Base-by-base conservation (phyloP, 1,284 basidiomycete genomes). In the Apiotrichum laibachii region DNA sequence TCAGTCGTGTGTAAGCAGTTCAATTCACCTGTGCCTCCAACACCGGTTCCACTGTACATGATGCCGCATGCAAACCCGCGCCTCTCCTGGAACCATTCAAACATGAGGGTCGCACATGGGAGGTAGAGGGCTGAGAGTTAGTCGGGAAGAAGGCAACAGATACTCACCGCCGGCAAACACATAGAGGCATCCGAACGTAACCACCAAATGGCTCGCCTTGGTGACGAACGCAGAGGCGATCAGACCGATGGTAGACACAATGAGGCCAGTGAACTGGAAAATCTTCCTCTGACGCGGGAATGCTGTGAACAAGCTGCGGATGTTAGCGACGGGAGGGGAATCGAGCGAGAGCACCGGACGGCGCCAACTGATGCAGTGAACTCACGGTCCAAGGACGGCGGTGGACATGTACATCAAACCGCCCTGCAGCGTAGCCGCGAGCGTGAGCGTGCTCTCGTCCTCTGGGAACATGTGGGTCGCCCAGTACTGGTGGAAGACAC, bases 401-500 rank as follows among this genome's bases (percentile, higher is more conserved):
- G 56, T 34, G 12, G 48, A 48, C 50, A 58, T 55, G 53, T 53
- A 61, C 60, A 61, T 55, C n/a, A 79, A 56, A 13, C 75, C 76
- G 4, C 69, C 72, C 56, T 75, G 73, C 44, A 78, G 56, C 26
- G 77, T 75, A 9, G 76, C 72, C 3, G 76, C 72, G 9, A 75
- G 60, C 2, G 76, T 77, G 47, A 77, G 65, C 1, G 67, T 70
- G 2, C 59, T 60, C 59, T 61, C 69, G 45, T 52, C 50, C 15
- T 55, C 13, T 0, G 69, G 66, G 56, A 79, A 79, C 40, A 76
- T 63, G 18, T 60, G 58, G 11, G 61, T 63, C 10, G 65, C 71
- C 76, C 77, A 79, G 60, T 75, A 79, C 44, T 67, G 65, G 61
- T 75, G 72, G 48, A 77, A 65, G 12, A 77, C 67, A 58, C 75